Evolutionary conservation across 148 eudicot species (phyloP).

Genomic region (Talinum fruticosum): DNA sequence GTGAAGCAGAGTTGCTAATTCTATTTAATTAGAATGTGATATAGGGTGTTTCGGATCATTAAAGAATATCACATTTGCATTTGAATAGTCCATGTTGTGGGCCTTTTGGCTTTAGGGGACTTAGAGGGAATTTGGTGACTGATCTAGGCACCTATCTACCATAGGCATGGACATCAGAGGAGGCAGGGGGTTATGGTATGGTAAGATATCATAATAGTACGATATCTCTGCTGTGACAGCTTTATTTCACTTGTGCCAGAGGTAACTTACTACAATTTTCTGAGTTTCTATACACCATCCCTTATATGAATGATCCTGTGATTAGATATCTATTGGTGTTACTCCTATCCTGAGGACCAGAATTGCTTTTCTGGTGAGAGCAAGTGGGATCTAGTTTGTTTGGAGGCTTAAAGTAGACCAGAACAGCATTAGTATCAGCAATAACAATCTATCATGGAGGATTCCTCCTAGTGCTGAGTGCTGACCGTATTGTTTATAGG

Average conservation of each 20-base stretch:
- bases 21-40: no score
- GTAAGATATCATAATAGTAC: no score
- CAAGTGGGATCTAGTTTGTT: not conserved
- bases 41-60: no score
- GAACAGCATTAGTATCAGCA: not conserved
- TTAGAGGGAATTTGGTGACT: no score
- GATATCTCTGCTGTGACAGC: not conserved
- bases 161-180: no score
- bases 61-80: no score
- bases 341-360: not conserved
- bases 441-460: not conserved
- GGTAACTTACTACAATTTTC: conserved; percentile 3
- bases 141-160: no score
- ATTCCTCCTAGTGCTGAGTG: no score
- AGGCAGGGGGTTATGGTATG: no score
- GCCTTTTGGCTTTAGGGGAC: no score
- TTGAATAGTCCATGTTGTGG: no score
- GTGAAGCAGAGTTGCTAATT: no score
- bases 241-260: not conserved
- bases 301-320: not conserved
- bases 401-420: not conserved
- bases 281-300: not conserved
- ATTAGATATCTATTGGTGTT: not conserved
- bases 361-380: not conserved
- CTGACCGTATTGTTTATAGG: not conserved